These are phyloP conservation scores for Globisporangium acanthophoron DNA, from an alignment of 352 stramenopile species.

Conservation along the genomic window DNA sequence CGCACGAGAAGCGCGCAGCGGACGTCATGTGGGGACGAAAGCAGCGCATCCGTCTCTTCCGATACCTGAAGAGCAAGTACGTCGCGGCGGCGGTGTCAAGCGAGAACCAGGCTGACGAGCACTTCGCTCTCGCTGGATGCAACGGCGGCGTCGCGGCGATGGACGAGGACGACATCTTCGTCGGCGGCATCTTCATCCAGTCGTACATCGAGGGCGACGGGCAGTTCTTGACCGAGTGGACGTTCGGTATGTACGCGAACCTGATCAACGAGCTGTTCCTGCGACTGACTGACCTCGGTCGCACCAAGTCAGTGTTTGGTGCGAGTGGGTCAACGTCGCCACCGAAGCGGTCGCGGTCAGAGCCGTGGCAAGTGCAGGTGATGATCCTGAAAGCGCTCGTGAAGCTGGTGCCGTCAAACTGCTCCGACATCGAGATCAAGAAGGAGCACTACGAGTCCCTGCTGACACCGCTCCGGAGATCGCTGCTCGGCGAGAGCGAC, in stretches of 20 bases:
- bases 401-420: slow-evolving; percentile 50
- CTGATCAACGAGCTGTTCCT: slow-evolving; percentile 64
- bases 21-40: slow-evolving; percentile 71
- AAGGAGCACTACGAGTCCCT: slow-evolving; percentile 52
- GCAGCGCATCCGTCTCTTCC: slow-evolving; percentile 52
- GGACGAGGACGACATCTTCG: slow-evolving; percentile 44
- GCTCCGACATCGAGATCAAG: slow-evolving; percentile 47
- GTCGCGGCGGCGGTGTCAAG: slow-evolving; percentile 23
- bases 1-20: slow-evolving; percentile 54
- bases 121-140: slow-evolving; percentile 15
- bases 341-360: slow-evolving; percentile 12
- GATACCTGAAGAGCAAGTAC: slow-evolving; percentile 66
- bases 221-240: slow-evolving; percentile 74
- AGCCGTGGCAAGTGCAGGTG: slow-evolving; percentile 77
- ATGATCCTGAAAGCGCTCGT: slow-evolving; percentile 72
- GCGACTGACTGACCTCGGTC: slow-evolving; percentile 39
- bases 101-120: slow-evolving; percentile 25
- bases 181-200: slow-evolving; percentile 75
- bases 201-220: slow-evolving; percentile 81
- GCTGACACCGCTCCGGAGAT: slow-evolving; percentile 53
- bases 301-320: slow-evolving; percentile 47
- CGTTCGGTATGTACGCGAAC: slow-evolving; percentile 56
- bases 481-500: slow-evolving; percentile 63
- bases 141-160: slow-evolving; percentile 3
- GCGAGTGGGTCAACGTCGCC: slow-evolving; percentile 15